A percentile compares a stretch with the other conserved stretches of the same genome.
Evolutionary conservation across 2,329 filamentous ascomycete genomes (phyloP).

Genomic region (Chaetomiaceae sp.): DNA sequence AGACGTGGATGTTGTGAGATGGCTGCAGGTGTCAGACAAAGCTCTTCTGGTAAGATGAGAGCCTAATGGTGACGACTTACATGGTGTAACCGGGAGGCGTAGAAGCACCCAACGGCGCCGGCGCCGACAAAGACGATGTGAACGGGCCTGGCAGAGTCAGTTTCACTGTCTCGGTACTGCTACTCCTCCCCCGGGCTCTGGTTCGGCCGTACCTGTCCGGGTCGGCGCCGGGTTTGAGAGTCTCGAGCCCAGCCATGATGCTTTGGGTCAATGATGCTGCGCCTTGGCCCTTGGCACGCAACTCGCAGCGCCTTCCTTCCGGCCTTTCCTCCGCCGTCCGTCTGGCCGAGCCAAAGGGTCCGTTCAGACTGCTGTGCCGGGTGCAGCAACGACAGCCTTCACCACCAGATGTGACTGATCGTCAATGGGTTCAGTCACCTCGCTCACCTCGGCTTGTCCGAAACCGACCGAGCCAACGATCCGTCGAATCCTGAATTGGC

Average conservation of each 20-base stretch:
- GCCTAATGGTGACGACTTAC: conserved; percentile 33
- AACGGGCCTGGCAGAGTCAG: conserved; percentile 36
- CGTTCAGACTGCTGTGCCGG: no score
- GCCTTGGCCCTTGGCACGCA: not conserved
- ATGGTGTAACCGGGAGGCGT: conserved; percentile 62
- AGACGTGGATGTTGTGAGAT: conserved; percentile 52
- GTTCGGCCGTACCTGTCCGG: conserved; percentile 20
- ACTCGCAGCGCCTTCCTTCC: not conserved
- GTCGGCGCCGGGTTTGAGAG: conserved; percentile 16
- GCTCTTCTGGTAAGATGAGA: not conserved
- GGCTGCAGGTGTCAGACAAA: conserved; percentile 35
- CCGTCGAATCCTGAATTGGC: not conserved
- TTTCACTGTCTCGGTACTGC: not conserved
- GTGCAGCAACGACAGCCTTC: no score
- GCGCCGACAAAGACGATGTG: conserved; percentile 65
- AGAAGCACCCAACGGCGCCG: conserved; percentile 69
- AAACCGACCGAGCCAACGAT: no score
- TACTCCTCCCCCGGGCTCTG: no score
- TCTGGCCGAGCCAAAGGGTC: no score
- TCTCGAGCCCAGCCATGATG: conserved; percentile 7
- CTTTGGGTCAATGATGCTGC: not conserved
- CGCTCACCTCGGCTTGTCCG: no score
- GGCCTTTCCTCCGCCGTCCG: not conserved
- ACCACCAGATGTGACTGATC: no score
- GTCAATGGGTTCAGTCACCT: no score